These are phyloP conservation scores for Aspergillus fructus DNA, from an alignment of 2,329 filamentous ascomycete genomes.

Conservation along the genomic window DNA sequence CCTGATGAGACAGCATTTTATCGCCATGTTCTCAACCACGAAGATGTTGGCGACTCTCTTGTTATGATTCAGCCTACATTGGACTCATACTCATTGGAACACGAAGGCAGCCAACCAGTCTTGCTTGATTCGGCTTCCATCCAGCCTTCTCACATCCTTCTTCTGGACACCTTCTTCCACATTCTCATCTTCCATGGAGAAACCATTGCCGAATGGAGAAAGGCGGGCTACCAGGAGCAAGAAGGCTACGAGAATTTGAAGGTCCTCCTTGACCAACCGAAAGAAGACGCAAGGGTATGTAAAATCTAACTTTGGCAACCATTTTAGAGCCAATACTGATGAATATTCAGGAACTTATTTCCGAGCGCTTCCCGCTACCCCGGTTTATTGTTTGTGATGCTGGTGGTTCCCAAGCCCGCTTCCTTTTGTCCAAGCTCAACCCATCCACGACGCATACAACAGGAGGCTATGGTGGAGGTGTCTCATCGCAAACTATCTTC, in stretches of 20 bases:
- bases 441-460: constrained; percentile 96
- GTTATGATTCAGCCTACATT: constrained; percentile 99
- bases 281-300: constrained; percentile 90
- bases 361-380: constrained; percentile 95
- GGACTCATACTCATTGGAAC: constrained; percentile 95
- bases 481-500: constrained; percentile 95
- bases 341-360: constrained; percentile 81
- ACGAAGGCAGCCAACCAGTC: constrained; percentile 90
- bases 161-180: constrained; percentile 98
- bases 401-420: constrained; percentile 96
- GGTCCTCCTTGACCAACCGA: constrained; percentile 81
- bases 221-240: constrained; percentile 96
- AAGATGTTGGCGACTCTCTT: constrained; percentile 93
- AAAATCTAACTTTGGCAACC: background rate
- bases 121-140: constrained; percentile 95
- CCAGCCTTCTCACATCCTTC: constrained; percentile 86
- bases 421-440: constrained; percentile 94
- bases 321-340: constrained; percentile 6
- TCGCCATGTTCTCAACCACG: constrained; percentile 92
- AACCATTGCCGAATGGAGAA: constrained; percentile 96
- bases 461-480: constrained; percentile 84
- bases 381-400: constrained; percentile 98
- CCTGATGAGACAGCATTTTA: constrained; percentile 99
- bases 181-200: constrained; percentile 99
- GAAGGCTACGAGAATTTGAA: constrained; percentile 98